A percentile compares a stretch with the other conserved stretches of the same genome.
Conservation (phyloP, 2,329 filamentous ascomycete genomes). For the Ophiostoma angusticollis region DNA sequence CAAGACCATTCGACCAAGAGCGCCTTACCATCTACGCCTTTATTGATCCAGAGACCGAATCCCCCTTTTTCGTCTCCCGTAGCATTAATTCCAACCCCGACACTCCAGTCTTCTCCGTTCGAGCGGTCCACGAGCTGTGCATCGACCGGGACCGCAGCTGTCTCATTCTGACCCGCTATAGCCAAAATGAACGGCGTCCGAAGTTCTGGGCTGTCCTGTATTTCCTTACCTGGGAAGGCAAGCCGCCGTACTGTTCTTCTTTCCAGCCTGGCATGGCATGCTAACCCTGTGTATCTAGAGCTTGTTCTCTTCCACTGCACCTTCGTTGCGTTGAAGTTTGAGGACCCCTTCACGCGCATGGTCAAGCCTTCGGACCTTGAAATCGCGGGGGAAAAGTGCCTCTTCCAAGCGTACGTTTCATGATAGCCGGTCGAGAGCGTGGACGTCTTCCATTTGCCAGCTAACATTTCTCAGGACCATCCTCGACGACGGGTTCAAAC, state of each 20-base stretch:
- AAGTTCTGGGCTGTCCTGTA: slow-evolving; percentile 43
- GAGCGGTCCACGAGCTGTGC: slow-evolving; percentile 41
- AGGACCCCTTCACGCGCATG: slow-evolving; percentile 31
- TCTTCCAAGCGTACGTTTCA: slow-evolving; percentile 45
- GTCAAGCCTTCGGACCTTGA: slow-evolving; percentile 32
- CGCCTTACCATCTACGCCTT: slow-evolving; percentile 41
- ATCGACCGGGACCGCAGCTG: slow-evolving; percentile 36
- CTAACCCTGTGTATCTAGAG: slow-evolving; percentile 26
- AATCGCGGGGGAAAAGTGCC: slow-evolving; percentile 34
- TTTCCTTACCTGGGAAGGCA: slow-evolving; percentile 50
- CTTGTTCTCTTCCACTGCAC: slow-evolving; percentile 47
- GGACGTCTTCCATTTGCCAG: no score
- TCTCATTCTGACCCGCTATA: slow-evolving; percentile 41
- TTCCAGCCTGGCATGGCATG: neutral
- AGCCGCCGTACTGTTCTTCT: slow-evolving; percentile 6
- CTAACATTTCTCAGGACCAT: slow-evolving; percentile 33
- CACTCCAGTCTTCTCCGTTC: slow-evolving; percentile 33
- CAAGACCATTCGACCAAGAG: slow-evolving; percentile 42
- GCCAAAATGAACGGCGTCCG: slow-evolving; percentile 25
- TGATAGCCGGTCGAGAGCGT: no score
- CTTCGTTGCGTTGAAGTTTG: slow-evolving; percentile 43
- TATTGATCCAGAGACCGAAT: slow-evolving; percentile 28
- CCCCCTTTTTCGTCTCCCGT: slow-evolving; percentile 36
- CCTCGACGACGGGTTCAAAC: slow-evolving; percentile 39
- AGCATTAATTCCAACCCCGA: slow-evolving; percentile 26